Base-by-base conservation (phyloP, 176 grass and related monocot species). In the Areca catechu region DNA sequence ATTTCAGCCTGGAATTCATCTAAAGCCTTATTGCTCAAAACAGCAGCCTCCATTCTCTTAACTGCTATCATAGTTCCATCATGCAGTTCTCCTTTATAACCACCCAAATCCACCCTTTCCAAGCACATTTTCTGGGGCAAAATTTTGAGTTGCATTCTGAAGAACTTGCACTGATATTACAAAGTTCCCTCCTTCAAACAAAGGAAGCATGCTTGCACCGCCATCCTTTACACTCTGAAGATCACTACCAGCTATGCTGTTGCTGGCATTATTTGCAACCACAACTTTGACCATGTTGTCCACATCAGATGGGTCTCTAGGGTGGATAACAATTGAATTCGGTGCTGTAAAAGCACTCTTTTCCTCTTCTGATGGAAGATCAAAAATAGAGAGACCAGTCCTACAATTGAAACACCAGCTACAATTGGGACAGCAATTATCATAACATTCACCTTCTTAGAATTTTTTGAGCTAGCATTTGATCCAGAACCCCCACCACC, bases 1-100 rank as follows among this genome's bases (percentile, higher is more conserved):
- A 98, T 89, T 77, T 98, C 93, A 4, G 93, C 88, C 20, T 89
- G 87, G 78, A 98, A 98, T 75, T 98, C 93, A 1, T 89, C 93
- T 43, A 98, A 52, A 15, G 83, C 93, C 67, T 98, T 98, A 70
- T 85, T 98, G 68, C 72, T 98, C 52, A 98, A 70, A 7, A 85
- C 81, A 4, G 76, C 30, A 15, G 77, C 51, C 73, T 98, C 93
- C 93, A 98, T 98, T 56, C 93, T 86, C 76, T 98, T 98, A 19
- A 98, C 93, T 0, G 93, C 93, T 19, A 98, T 88, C 69, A 92
- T 85, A 0, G 81, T 89, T 60, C 87, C 93, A 2, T 98, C 88
- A 5, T 98, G 78, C 48, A 98, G 69, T 65, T 78, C 84, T 58
- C 93, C 93, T 54, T 66, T 89, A 72, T 98, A 98, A 6, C 92